These are phyloP conservation scores for Paramyrothecium sp. DNA, from an alignment of 2,329 filamentous ascomycete species.

Conservation along the genomic window DNA sequence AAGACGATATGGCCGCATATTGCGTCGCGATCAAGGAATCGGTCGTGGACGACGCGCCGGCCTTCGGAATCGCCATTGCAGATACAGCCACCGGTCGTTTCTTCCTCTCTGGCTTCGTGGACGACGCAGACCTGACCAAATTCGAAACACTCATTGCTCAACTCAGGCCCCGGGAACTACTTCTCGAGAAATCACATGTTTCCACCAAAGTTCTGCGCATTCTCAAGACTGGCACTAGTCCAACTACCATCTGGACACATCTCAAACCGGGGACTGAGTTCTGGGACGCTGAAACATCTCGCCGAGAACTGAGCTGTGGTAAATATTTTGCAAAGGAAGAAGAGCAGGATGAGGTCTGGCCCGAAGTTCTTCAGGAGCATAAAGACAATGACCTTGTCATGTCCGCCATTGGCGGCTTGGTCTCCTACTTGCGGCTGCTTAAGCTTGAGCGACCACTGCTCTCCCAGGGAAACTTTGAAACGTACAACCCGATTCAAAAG, in stretches of 20 bases:
- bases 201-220: conserved; percentile 90
- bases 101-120: conserved; percentile 85
- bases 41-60: conserved; percentile 69
- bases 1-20: conserved; percentile 96
- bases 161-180: conserved; percentile 80
- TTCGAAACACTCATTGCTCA: conserved; percentile 97
- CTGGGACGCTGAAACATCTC: conserved; percentile 79
- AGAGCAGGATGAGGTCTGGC: conserved; percentile 66
- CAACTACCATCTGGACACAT: conserved; percentile 93
- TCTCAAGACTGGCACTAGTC: conserved; percentile 90
- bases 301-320: conserved; percentile 75
- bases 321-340: conserved; percentile 72
- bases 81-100: conserved; percentile 97
- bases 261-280: conserved; percentile 87
- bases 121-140: conserved; percentile 90
- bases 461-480: conserved; percentile 85
- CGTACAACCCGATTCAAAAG: conserved; percentile 87
- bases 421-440: conserved; percentile 81
- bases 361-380: conserved; percentile 67
- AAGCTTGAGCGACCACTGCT: conserved; percentile 88
- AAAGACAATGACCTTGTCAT: conserved; percentile 80
- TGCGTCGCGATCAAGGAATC: conserved; percentile 93
- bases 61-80: conserved; percentile 90
- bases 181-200: conserved; percentile 83
- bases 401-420: conserved; percentile 85